Evolutionary conservation across 768 basidiomycete species (phyloP).

Genomic region (Boletellus emodensis): DNA sequence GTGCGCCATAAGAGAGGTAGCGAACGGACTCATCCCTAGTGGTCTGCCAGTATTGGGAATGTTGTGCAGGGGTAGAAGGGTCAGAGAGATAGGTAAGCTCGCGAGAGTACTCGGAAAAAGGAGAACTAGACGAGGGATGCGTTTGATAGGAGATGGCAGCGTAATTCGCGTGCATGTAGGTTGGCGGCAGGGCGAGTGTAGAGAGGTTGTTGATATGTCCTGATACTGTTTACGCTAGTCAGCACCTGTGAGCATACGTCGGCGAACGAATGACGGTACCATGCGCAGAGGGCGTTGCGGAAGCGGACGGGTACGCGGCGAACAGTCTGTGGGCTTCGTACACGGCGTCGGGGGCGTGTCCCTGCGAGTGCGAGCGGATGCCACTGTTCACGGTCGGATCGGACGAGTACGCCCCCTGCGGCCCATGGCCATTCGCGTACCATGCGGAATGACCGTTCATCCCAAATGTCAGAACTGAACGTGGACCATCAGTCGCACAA

Average conservation of each 20-base stretch:
- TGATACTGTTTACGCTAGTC: constrained; percentile 46
- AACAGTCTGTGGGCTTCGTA: constrained; percentile 67
- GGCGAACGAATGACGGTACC: constrained; percentile 38
- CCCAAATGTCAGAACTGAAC: constrained; percentile 7
- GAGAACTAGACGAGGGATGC: constrained; percentile 41
- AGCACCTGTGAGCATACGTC: constrained; percentile 4
- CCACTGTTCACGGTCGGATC: constrained; percentile 3
- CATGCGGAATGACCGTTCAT: constrained; percentile 27
- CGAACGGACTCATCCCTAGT: constrained; percentile 59
- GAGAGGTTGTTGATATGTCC: constrained; percentile 62
- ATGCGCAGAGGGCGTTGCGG: constrained; percentile 73
- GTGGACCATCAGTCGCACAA: neutral
- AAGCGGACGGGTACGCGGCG: constrained; percentile 68
- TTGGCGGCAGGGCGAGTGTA: constrained; percentile 54
- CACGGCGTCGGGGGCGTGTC: constrained; percentile 44
- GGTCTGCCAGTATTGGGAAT: constrained; percentile 61
- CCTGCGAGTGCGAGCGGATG: constrained; percentile 9
- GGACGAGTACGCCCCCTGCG: constrained; percentile 13
- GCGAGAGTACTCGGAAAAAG: constrained; percentile 65
- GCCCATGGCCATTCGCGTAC: constrained; percentile 19
- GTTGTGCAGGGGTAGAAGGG: constrained; percentile 40
- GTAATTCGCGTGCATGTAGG: constrained; percentile 53
- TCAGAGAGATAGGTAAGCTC: constrained; percentile 55
- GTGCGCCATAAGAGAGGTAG: constrained; percentile 50
- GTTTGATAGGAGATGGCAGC: constrained; percentile 27